Evolutionary conservation across 1,284 basidiomycete genomes (phyloP).

Genomic region (Anthracocystis panici-leucophaei): DNA sequence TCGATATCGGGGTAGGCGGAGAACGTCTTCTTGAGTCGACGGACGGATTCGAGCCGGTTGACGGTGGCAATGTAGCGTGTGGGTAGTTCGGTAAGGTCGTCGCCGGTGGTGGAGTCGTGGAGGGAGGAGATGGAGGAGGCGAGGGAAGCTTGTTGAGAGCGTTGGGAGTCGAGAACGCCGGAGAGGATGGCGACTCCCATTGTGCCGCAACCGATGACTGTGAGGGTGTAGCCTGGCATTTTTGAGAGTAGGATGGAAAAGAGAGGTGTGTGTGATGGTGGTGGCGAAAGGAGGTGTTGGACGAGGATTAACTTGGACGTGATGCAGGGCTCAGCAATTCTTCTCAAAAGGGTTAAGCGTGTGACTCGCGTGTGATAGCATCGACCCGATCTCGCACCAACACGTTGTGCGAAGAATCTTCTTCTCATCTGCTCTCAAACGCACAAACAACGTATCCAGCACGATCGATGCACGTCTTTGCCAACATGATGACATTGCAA

Average conservation of each 20-base stretch:
- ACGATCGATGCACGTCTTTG: no score
- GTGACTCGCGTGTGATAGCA: slow-evolving; percentile 16
- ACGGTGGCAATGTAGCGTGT: slow-evolving; percentile 91
- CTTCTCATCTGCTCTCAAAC: not conserved
- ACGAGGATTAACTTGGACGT: not conserved
- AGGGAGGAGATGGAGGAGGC: slow-evolving; percentile 41
- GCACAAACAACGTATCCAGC: no score
- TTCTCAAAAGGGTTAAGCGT: no score
- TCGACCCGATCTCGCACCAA: slow-evolving; percentile 15
- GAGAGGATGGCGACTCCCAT: slow-evolving; percentile 98
- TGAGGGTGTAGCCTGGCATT: slow-evolving; percentile 61
- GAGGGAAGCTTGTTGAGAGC: slow-evolving; percentile 30
- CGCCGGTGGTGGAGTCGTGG: slow-evolving; percentile 27
- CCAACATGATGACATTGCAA: no score
- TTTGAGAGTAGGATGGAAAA: no score
- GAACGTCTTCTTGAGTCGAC: slow-evolving; percentile 79
- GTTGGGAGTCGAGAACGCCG: slow-evolving; percentile 77
- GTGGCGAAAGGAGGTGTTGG: not conserved
- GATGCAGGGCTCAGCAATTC: no score
- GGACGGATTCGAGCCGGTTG: slow-evolving; percentile 80
- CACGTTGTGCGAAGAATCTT: not conserved
- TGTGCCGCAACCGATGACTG: slow-evolving; percentile 80
- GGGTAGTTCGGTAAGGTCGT: slow-evolving; percentile 73
- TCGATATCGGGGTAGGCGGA: slow-evolving; percentile 74
- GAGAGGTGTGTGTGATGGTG: not conserved